Base-by-base conservation (phyloP, 371 early-diverging fungal species). In the Blakeslea trispora region DNA sequence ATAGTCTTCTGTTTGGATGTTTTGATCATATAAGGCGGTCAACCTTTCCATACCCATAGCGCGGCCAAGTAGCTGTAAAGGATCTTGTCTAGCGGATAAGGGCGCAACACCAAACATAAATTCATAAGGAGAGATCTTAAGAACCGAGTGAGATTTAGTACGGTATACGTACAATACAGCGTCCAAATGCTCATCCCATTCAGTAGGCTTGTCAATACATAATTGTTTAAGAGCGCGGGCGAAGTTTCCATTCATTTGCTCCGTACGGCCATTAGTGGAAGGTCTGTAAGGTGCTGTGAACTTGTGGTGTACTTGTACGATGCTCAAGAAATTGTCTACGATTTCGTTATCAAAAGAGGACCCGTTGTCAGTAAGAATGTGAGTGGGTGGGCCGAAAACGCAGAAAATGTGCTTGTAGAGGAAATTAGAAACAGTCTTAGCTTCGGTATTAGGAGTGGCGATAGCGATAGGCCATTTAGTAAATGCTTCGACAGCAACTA, bases 401-500 rank as follows among this genome's bases (percentile, higher is more conserved):
- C 52, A 21, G 17, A 76, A 57, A 14, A 81, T 58, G 0, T 71
- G 63, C 13, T 75, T 45, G 24, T 72, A 72, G 0, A 81, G 21
- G 54, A 79, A 77, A 0, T 53, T 32, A 14, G 68, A 72, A 11
- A 76, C 68, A 0, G 60, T 53, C 4, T 53, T 50, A 13, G 59
- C 66, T 1, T 62, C 55, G 1, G 68, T 63, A 15, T 50, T 49
- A 10, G 56, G 63, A 43, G 77, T 19, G 5, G 80, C 73, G 18
- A 21, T 55, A 0, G 79, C 76, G 13, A 75, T 49, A 0, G 69
- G 63, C 77, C 77, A 80, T 42, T 61, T 63, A 2, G 77, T 77
- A 0, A 61, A 50, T 42, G 71, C 53, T 39, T 83, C 84, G 34
- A 76, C 66, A 8, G 76, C 80, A 0, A 70, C 63, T 0, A 81